Evolutionary conservation across 106 monocot species (phyloP), one percentile per base, ranked within the genome.

Genomic region (Xerophyta viscosa): DNA sequence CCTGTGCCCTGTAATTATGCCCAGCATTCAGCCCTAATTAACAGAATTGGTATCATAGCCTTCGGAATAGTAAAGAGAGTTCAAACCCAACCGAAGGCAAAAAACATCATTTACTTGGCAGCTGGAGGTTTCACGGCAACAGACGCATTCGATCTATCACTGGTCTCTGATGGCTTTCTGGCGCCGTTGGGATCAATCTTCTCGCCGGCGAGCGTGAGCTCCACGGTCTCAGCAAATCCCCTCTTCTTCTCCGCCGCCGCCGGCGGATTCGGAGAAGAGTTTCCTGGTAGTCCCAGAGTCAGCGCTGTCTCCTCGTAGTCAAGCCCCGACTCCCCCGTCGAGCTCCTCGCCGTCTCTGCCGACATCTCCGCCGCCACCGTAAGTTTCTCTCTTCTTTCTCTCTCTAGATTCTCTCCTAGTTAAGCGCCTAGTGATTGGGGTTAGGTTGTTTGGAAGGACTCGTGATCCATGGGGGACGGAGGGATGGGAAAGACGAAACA

Each of bases 241-340:
- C 84, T 74, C 70, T 84, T 79, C 64, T 60, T 63, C 56, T 84
- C 84, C 7, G 62, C 14, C 54, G 77, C 82, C 28, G 69, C 63
- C 58, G 36, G 30, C 23, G 26, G 52, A 17, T 9, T 57, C 58
- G 18, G 3, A 12, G 18, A 20, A 12, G 27, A 2, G 3, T 66
- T 68, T 6, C 78, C 78, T 3, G 78, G 78, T 3, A 75, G 67
- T 11, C 68, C 62, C 26, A 86, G 73, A 37, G 68, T 81, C 27
- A 85, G 72, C 68, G 61, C 76, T 27, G 86, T 86, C 46, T 86
- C 86, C 50, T 86, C 76, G 54, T 70, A 80, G 41, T 81, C 80
- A 11, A 79, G 61, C 1, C 68, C 84, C 11, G 79, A 85, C 10
- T 64, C 52, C 14, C 54, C 75, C 63, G 86, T 86, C 66, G 85